Evolutionary conservation across 495 filamentous ascomycete genomes (phyloP).

Genomic region (Immersiella caudata): DNA sequence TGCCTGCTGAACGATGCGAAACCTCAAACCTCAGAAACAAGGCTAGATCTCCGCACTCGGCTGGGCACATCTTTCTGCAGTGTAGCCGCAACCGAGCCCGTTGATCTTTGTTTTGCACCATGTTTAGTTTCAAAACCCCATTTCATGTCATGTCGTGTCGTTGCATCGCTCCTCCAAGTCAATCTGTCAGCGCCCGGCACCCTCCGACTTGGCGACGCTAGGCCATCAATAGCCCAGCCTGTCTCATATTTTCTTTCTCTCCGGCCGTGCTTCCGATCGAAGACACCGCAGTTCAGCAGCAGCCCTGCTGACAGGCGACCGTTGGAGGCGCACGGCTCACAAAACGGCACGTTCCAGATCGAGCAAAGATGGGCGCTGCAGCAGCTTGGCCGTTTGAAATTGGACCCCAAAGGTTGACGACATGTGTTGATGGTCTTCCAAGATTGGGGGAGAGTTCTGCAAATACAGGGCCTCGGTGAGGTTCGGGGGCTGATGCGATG

Average conservation of each 20-base stretch:
- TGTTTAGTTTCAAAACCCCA: neutral
- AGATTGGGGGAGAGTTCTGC: neutral
- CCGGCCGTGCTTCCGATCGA: constrained; percentile 8
- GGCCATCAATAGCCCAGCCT: neutral
- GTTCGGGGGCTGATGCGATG: neutral
- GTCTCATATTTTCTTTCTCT: neutral
- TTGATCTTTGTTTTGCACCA: neutral
- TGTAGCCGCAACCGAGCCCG: neutral
- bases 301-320: neutral
- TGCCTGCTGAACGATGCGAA: neutral
- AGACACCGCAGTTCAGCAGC: neutral
- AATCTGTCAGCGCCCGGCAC: neutral
- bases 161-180: neutral
- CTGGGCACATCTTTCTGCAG: neutral
- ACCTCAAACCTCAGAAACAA: neutral
- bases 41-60: neutral
- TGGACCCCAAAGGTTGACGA: neutral
- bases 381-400: constrained; percentile 10
- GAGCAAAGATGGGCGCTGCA: constrained; percentile 1
- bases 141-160: neutral
- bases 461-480: neutral
- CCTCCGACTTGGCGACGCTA: constrained; percentile 12
- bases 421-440: neutral
- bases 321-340: constrained; percentile 15
- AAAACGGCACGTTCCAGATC: constrained; percentile 6